Evolutionary conservation across 495 filamentous ascomycete species (phyloP), one percentile per base, ranked within the genome.

Genomic region (Penicillium desertorum): DNA sequence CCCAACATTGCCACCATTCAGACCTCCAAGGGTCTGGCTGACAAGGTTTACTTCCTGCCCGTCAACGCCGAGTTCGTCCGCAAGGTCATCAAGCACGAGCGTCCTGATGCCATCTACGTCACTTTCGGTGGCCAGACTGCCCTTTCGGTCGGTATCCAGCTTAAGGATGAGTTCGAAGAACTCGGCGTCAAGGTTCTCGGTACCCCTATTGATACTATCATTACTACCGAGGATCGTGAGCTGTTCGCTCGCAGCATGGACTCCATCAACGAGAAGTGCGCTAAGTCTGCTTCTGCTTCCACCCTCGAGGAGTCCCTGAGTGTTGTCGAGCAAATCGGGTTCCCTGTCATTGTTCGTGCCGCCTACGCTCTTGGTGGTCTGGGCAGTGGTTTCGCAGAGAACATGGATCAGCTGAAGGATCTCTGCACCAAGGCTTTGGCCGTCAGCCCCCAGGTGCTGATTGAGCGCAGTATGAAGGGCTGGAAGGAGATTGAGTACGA

Each of bases 401-500:
- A 96, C 72, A 88, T 95, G 73, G 73, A 81, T n/a, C 83, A 98
- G 70, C 77, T 98, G 45, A 76, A 89, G 51, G 90, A 94, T 4
- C 85, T 97, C n/a, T 98, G 94, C 78, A 87, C 88, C 66, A 95
- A 93, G 70, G 93, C 94, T 20, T 88, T 98, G 62, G 91, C 94
- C 12, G 94, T 89, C 53, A 96, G 92, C 65, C 94, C 94, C 2
- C 94, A 98, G 75, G 90, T 98, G 5, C 79, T 98, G 32, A 92
- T 98, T 59, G 94, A 98, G 76, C 84, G 88, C 70, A 96, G 91
- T 76, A 98, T 98, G 94, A 98, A 98, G 74, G 94, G 94, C 45
- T 98, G 94, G 94, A 98, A 98, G 74, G 94, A 98, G 71, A 92
- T 97, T 53, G 94, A 98, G 68, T 98, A 98, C 72, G 94, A 98